Base-by-base conservation (phyloP, 2,329 filamentous ascomycete genomes). In the Bipolaris zeicola region DNA sequence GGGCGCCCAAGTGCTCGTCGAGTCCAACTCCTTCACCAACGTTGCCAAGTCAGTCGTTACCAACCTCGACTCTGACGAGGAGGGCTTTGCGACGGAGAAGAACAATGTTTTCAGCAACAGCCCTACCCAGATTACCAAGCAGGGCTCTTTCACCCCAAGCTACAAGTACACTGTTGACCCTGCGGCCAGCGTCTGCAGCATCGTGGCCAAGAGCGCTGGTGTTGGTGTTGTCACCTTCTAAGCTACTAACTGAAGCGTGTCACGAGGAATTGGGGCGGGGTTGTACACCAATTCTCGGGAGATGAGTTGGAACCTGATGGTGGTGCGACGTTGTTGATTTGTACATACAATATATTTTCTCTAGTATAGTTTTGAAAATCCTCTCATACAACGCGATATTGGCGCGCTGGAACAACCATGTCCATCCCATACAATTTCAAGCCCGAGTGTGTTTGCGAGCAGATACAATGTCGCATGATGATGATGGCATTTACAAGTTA, bases 31-130 rank as follows among this genome's bases (percentile, higher is more conserved):
- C 45, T 80, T 87, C 77, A 86, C 86, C 77, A 82, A 83, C 47
- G 82, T 83, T 50, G 77, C 81, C 64, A 81, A 80, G 11, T 83
- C 85, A n/a, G 79, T 86, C 69, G 75, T 86, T n/a, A 80, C 86
- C 26, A 65, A 73, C 55, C 78, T 87, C 24, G 81, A 87, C 77
- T 85, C 82, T 49, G 81, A 81, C 57, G 75, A 75, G 62, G 85
- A 85, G 65, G 76, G 76, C 42, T 79, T 76, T 39, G 76, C 77
- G n/a, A 73, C 72, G 18, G 77, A 79, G 14, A 74, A 80, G 31
- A 81, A 83, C 66, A 82, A 80, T 24, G 73, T 72, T 28, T 72
- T 67, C 55, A 62, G 56, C 46, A 66, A 84, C 43, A 78, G 72
- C 42, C 78, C 74, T 31, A 67, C 67, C 31, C 71, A 77, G 33